Evolutionary conservation across 257 asterid species (phyloP).

Genomic region (Scutellaria barbata): DNA sequence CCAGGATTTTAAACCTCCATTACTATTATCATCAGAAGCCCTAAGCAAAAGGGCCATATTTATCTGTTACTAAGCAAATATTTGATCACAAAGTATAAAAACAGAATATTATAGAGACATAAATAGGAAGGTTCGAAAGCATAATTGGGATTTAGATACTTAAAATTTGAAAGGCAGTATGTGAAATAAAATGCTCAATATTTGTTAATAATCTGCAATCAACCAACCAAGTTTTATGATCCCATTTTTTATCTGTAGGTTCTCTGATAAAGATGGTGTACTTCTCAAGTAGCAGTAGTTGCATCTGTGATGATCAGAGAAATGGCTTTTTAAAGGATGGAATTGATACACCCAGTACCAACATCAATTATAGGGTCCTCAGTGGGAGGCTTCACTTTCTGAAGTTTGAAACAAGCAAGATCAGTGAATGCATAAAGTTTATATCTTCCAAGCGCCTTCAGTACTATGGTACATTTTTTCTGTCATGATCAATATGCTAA

Average conservation of each 20-base stretch:
- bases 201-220: constrained; percentile 11
- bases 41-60: neutral
- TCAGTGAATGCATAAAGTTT: constrained; percentile 52
- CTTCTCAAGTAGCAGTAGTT: constrained; percentile 49
- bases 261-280: constrained; percentile 81
- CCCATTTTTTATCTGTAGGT: constrained; percentile 48
- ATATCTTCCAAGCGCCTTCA: constrained; percentile 53
- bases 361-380: constrained; percentile 29
- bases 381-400: constrained; percentile 53
- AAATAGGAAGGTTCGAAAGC: constrained; percentile 1
- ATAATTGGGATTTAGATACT: constrained; percentile 16
- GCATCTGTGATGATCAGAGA: constrained; percentile 30
- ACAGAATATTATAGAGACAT: neutral
- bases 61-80: neutral
- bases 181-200: neutral
- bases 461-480: constrained; percentile 41
- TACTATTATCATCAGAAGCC: neutral
- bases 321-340: constrained; percentile 35
- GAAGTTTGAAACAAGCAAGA: constrained; percentile 58
- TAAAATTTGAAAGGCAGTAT: constrained; percentile 12
- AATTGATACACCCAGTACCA: constrained; percentile 26
- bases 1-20: constrained; percentile 6
- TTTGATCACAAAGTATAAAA: constrained; percentile 1
- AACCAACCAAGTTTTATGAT: constrained; percentile 28
- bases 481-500: constrained; percentile 23